Evolutionary conservation across 2,329 filamentous ascomycete species (phyloP), one percentile per base, ranked within the genome.

Genomic region (Davidsoniella virescens): DNA sequence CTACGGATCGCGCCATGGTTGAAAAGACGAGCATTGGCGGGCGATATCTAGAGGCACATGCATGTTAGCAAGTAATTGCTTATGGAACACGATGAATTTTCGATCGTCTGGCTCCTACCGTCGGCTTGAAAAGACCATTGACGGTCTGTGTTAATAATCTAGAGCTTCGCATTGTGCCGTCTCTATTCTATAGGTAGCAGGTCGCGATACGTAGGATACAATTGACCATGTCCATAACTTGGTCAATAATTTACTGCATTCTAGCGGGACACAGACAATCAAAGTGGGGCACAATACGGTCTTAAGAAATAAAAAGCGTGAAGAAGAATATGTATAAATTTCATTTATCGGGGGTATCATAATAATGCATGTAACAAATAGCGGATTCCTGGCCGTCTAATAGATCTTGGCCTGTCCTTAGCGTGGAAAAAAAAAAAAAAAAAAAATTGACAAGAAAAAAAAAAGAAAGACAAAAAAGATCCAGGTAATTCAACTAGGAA

Each of bases 341-440:
- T 47, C 33, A 51, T 42, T 51, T 41, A 51, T 36, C 44, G 44
- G 45, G 20, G 50, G 50, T 51, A 51, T 51, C 50, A 51, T 49
- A 49, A 20, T 36, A 48, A 50, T 47, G 26, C 18, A 25, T 33
- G n/a, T 20, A 41, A 36, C 25, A 38, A 50, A 45, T 26, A 17
- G 6, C 23, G 17, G 10, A 18, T 23, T 17, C 39, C 8, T 45
- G 9, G 25, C 44, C 44, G 12, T n/a, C 25, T 16, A 36, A 26
- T 25, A 18, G 33, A 45, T 12, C 12, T 43, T 44, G 14, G n/a
- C 17, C 40, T 33, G 47, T 43, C 33, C 38, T 47, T 20, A 38
- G 20, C 23, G 33, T 8, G 18, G 8, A 46, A 26, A 17, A 26
- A 39, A 39, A 45, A 50, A 33, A 39, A 20, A 29, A 46, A 47